Percentiles rank a stretch among this genome's conserved stretches.
Conservation (phyloP, 768 basidiomycete species). For the Tricholoma furcatifolium region DNA sequence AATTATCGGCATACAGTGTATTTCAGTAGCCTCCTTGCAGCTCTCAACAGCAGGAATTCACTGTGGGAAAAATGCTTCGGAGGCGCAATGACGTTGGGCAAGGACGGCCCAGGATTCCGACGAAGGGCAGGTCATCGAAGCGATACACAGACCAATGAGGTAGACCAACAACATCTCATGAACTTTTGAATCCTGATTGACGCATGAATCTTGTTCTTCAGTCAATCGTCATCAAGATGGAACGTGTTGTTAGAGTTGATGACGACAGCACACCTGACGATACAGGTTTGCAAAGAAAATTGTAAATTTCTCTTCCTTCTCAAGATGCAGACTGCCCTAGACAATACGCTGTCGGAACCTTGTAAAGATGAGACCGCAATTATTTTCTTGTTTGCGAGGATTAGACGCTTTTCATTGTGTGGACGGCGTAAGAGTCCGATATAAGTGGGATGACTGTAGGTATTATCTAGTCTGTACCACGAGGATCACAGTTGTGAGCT, state of each 20-base stretch:
- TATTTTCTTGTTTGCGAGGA: too few species aligned
- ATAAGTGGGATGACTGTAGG: too few species aligned
- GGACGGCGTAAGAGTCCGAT: too few species aligned
- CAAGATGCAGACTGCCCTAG: too few species aligned
- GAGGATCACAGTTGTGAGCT: too few species aligned
- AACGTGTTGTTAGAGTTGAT: neutral
- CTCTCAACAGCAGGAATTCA: constrained; percentile 1
- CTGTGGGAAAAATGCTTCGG: neutral
- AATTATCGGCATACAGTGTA: neutral
- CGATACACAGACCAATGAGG: neutral
- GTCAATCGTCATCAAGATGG: neutral
- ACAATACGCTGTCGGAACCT: too few species aligned
- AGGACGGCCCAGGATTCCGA: neutral
- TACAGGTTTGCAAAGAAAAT: too few species aligned
- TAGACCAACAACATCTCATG: neutral
- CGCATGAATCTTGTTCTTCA: too few species aligned
- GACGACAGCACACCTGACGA: neutral
- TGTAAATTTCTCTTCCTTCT: too few species aligned
- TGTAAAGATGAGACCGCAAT: too few species aligned
- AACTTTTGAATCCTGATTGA: neutral
- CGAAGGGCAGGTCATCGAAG: neutral
- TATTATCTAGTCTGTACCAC: too few species aligned
- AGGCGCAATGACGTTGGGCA: neutral
- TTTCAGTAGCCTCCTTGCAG: neutral
- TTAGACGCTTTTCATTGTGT: too few species aligned